Evolutionary conservation across 169 alveolate species (phyloP).

Genomic region (Eimeria brunetti): DNA sequence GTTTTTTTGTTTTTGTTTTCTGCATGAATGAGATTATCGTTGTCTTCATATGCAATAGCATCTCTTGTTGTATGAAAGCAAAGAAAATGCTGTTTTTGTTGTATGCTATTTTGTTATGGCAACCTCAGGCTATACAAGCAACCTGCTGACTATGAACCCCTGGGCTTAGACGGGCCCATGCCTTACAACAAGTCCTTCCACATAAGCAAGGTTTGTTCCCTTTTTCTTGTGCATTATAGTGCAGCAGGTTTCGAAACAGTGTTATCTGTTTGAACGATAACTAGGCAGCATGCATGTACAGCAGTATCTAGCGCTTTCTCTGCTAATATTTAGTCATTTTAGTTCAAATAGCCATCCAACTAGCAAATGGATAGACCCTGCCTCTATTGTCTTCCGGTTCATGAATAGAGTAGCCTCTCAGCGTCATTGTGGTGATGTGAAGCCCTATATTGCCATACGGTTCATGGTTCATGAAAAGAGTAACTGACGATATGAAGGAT

Average conservation of each 20-base stretch:
- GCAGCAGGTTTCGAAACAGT: background rate
- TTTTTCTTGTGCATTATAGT: background rate
- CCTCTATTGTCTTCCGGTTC: no score
- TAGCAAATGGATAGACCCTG: no score
- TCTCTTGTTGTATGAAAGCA: background rate
- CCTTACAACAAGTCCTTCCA: slow-evolving; percentile 51
- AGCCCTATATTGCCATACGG: no score
- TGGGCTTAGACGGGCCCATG: slow-evolving; percentile 45
- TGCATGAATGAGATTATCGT: background rate
- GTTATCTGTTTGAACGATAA: no score
- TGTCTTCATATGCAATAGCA: background rate
- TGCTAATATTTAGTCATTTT: background rate
- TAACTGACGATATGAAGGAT: background rate
- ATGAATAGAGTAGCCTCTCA: background rate
- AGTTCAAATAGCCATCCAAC: no score
- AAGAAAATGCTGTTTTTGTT: background rate
- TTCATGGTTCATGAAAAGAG: background rate
- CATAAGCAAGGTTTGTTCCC: slow-evolving; percentile 5
- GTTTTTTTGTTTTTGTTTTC: background rate
- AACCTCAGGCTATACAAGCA: slow-evolving; percentile 11
- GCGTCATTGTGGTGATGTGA: background rate
- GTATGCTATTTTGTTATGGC: background rate
- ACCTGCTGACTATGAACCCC: slow-evolving; percentile 12
- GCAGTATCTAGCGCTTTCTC: no score
- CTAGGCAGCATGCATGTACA: no score